Base-by-base conservation (phyloP, 192 early-diverging fungal species). In the Coemansia sp. region DNA sequence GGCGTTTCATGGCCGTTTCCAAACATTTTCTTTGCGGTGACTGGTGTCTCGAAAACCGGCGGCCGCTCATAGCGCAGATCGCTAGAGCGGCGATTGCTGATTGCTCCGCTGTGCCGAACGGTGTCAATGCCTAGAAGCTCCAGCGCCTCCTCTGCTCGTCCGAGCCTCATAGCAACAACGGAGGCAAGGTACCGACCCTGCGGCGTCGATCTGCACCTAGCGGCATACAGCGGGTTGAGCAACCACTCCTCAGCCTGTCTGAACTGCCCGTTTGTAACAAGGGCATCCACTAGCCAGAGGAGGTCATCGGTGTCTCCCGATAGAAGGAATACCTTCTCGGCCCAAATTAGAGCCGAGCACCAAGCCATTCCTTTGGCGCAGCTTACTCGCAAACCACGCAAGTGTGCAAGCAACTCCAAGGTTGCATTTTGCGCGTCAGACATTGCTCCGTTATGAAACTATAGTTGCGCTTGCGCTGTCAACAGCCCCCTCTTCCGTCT, bases 261-360 rank as follows among this genome's bases (percentile, higher is more conserved):
- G 34, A 76, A 82, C 63, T 82, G 79, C 1, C 79, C 74, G 33
- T 82, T 82, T 9, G 79, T 76, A 38, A 82, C 79, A 13, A 82
- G 62, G 9, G 79, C 79, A 40, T 82, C 74, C 15, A 65, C 71
- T 10, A 82, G 62, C 79, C 79, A 82, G 1, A 82, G 62, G 35
- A 82, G 34, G 32, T 82, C 79, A 14, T 75, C 73, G 5, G 57
- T 62, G 40, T 59, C 63, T 43, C 52, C 67, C 0, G 79, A 70
- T 17, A 82, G 38, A 13, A 82, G 40, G 29, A 76, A 53, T 3
- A 67, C 61, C 62, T 82, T 82, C 34, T 82, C 79, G 3, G 67
- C 79, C 79, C 79, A 82, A 2, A 82, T 63, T 32, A 82, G 67
- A 0, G 79, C 70, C 13, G 79, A 76, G 59, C 74, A 66, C 74